A percentile compares a stretch with the other conserved stretches of the same genome.
These are phyloP conservation scores for Heimioporus sp. DNA, from an alignment of 768 basidiomycete genomes.

Conservation along the genomic window DNA sequence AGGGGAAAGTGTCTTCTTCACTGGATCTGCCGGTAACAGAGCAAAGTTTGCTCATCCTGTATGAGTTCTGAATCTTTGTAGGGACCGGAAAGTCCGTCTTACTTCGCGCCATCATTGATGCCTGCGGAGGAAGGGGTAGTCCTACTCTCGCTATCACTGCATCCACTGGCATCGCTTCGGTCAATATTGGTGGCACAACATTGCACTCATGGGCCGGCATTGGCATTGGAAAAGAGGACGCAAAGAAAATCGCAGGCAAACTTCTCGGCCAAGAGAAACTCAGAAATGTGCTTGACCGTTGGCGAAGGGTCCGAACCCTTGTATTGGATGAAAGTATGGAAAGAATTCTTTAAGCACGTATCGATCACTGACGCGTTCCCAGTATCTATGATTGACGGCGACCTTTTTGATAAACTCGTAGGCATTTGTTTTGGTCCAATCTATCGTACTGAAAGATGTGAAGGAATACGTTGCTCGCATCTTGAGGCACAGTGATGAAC, in stretches of 20 bases:
- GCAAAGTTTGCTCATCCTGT: background rate
- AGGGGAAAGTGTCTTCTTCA: constrained; percentile 77
- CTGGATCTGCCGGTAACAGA: constrained; percentile 68
- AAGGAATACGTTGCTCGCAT: constrained; percentile 63
- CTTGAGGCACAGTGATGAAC: constrained; percentile 48
- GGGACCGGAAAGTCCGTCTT: constrained; percentile 86
- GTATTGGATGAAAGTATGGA: constrained; percentile 82
- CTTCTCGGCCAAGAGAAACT: constrained; percentile 42
- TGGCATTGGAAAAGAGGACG: constrained; percentile 62
- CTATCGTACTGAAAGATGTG: constrained; percentile 26
- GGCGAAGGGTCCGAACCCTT: constrained; percentile 60
- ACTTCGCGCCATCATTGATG: constrained; percentile 67
- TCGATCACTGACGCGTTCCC: background rate
- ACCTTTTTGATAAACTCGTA: constrained; percentile 80
- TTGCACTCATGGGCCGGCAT: constrained; percentile 84
- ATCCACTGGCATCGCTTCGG: constrained; percentile 74
- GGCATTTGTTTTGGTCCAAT: constrained; percentile 27
- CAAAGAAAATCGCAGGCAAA: constrained; percentile 53
- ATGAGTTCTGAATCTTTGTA: constrained; percentile 20
- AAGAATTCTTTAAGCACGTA: background rate
- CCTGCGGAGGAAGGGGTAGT: constrained; percentile 36
- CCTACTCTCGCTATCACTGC: constrained; percentile 70
- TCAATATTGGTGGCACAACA: constrained; percentile 81
- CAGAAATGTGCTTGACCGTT: constrained; percentile 48
- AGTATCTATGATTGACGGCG: constrained; percentile 91